These are phyloP conservation scores for Cladosporium halotolerans DNA, from an alignment of 2,329 filamentous ascomycete genomes.

Conservation along the genomic window DNA sequence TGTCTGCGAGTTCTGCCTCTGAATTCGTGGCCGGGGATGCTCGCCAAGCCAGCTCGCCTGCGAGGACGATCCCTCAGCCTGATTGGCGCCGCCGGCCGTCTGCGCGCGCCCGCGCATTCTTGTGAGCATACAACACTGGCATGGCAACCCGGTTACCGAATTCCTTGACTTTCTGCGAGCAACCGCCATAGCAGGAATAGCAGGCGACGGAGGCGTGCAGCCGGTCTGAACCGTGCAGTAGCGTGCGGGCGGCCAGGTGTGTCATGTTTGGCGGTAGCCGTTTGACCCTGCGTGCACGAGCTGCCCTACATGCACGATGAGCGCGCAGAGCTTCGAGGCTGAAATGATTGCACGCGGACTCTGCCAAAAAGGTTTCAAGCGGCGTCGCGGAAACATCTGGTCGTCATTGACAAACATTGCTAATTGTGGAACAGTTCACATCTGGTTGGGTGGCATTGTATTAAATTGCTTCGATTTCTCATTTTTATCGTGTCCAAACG, in stretches of 20 bases:
- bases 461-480: constrained; percentile 4
- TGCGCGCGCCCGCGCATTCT: not conserved
- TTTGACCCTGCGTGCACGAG: constrained; percentile 7
- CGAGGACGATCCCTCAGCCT: not conserved
- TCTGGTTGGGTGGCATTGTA: not conserved
- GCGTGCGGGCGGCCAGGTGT: too few relatives aligned
- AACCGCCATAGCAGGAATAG: not conserved
- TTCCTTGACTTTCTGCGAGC: not conserved
- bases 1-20: not conserved
- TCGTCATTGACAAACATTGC: not conserved
- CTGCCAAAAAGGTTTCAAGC: not conserved
- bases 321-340: not conserved
- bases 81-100: constrained; percentile 2
- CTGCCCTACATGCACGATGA: constrained; percentile 1
- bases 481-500: constrained; percentile 4
- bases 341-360: too few relatives aligned
- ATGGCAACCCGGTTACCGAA: not conserved
- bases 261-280: not conserved
- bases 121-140: not conserved
- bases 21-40: not conserved
- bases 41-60: not conserved
- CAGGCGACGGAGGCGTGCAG: not conserved
- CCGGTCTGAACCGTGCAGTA: not conserved
- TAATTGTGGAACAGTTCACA: not conserved
- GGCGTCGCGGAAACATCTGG: not conserved